phyloP scores from a whole-genome alignment of 1,284 basidiomycete species.

The Apiotrichum mycotoxinovorans region DNA sequence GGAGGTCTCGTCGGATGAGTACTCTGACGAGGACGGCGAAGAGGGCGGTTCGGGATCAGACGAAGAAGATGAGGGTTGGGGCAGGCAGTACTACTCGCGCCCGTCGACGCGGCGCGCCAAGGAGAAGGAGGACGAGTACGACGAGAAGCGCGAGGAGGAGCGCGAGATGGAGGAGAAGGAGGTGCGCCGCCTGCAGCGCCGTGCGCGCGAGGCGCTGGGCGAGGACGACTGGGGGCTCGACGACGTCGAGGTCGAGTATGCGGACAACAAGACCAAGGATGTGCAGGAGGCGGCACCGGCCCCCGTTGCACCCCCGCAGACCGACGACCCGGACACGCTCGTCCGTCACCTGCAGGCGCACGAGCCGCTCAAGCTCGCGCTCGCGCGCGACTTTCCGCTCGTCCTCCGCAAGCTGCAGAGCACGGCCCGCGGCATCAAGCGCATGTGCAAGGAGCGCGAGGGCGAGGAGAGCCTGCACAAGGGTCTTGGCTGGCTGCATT shows the following conservation, averaged over 20 bases:
- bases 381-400: slow-evolving; percentile 55
- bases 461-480: slow-evolving; percentile 43
- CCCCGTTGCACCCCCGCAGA: slow-evolving; percentile 28
- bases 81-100: slow-evolving; percentile 72
- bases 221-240: slow-evolving; percentile 80
- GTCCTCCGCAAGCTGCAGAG: slow-evolving; percentile 49
- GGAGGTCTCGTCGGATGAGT: slow-evolving; percentile 54
- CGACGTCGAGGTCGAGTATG: slow-evolving; percentile 56
- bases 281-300: slow-evolving; percentile 4
- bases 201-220: slow-evolving; percentile 65
- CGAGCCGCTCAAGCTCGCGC: slow-evolving; percentile 66
- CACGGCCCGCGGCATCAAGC: slow-evolving; percentile 45
- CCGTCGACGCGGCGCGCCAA: slow-evolving; percentile 39
- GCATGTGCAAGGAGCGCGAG: slow-evolving; percentile 34
- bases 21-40: slow-evolving; percentile 52
- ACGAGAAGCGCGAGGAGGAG: slow-evolving; percentile 54
- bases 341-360: slow-evolving; percentile 72
- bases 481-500: slow-evolving; percentile 50
- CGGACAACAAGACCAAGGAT: neutral
- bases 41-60: slow-evolving; percentile 23
- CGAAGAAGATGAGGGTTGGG: slow-evolving; percentile 67
- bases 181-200: slow-evolving; percentile 68
- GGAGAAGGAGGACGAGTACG: slow-evolving; percentile 19
- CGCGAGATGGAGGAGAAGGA: slow-evolving; percentile 24
- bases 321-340: slow-evolving; percentile 52